Conservation (phyloP, 305 asterid genomes). For the Solanum aculeatissimum region DNA sequence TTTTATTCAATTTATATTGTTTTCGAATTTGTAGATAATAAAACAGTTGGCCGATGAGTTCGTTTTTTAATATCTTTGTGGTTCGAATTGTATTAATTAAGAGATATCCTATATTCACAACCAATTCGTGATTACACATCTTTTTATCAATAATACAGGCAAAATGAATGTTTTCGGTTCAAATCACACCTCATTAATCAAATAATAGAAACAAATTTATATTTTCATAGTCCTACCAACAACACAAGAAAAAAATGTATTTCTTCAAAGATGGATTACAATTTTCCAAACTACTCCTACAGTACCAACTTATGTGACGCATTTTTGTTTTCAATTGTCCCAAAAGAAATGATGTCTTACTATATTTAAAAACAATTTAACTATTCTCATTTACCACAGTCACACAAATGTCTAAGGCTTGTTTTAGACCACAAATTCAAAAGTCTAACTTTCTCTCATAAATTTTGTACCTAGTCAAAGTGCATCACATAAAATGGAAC, state of each 20-base stretch:
- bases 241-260: background rate
- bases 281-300: background rate
- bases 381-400: background rate
- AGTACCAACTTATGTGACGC: background rate
- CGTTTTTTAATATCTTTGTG: background rate
- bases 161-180: background rate
- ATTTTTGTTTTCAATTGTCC: background rate
- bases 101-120: background rate
- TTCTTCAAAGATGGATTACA: background rate
- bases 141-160: background rate
- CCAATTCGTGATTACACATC: background rate
- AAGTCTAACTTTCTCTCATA: background rate
- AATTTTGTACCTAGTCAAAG: background rate
- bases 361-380: background rate
- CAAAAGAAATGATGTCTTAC: background rate
- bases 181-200: background rate
- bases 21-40: background rate
- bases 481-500: background rate
- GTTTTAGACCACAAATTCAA: background rate
- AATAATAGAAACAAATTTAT: background rate
- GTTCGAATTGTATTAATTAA: background rate
- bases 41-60: background rate
- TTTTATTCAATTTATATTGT: background rate
- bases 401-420: background rate
- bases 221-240: background rate